Percentiles rank a stretch among this genome's conserved stretches.
Evolutionary conservation across 352 stramenopile genomes (phyloP).

Genomic region (Globisporangium nunn): DNA sequence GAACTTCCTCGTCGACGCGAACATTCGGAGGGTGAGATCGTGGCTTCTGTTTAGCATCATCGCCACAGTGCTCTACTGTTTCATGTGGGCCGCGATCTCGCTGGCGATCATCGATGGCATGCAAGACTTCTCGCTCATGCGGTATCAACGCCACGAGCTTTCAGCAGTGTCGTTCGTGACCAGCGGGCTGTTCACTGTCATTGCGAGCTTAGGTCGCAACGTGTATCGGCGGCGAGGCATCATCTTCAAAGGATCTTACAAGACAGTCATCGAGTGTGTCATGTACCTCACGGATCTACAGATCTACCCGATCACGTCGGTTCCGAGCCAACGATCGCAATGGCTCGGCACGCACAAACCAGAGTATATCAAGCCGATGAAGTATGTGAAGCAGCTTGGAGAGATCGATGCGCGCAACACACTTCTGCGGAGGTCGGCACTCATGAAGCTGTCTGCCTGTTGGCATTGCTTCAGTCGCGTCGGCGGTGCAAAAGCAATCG

Average conservation of each 20-base stretch:
- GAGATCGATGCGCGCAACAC: constrained; percentile 6
- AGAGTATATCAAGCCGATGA: constrained; percentile 8
- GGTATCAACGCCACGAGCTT: constrained; percentile 3
- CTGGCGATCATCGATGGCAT: constrained; percentile 3
- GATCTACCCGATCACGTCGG: not conserved
- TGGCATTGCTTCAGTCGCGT: not conserved
- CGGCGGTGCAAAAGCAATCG: not conserved
- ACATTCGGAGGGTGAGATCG: constrained; percentile 6
- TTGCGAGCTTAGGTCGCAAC: constrained; percentile 10
- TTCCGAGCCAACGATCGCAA: not conserved
- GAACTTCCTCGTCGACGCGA: constrained; percentile 15
- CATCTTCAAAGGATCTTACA: not conserved
- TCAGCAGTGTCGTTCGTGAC: constrained; percentile 4
- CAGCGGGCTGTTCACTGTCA: constrained; percentile 9
- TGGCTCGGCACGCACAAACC: no score
- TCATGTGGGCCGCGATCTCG: constrained; percentile 1
- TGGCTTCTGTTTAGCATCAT: constrained; percentile 7
- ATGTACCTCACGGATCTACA: constrained; percentile 7
- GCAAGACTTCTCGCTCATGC: not conserved
- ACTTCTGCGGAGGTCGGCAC: not conserved
- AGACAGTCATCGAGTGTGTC: constrained; percentile 6
- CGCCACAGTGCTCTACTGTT: not conserved
- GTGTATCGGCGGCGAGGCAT: constrained; percentile 9
- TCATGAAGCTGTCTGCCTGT: not conserved
- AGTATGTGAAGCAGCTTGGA: constrained; percentile 2